Percentiles rank a stretch among this genome's conserved stretches.
Evolutionary conservation across 345 rosid genomes (phyloP).

Genomic region (Gossypium herbaceum): DNA sequence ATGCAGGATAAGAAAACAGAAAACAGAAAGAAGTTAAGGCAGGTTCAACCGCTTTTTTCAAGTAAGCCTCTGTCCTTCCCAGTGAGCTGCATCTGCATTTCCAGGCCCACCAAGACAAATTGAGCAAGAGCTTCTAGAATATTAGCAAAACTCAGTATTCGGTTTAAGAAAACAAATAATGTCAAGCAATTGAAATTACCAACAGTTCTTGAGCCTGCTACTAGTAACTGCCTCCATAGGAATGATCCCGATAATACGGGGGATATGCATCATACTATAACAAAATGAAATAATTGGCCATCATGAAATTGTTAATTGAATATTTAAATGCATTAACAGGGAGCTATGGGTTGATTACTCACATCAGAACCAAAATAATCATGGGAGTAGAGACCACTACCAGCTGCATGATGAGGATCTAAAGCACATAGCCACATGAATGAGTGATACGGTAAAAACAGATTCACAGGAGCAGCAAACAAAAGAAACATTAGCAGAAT

Average conservation of each 20-base stretch:
- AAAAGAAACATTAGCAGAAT: slow-evolving; percentile 2
- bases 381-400: slow-evolving; percentile 33
- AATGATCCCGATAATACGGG: slow-evolving; percentile 34
- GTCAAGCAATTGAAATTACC: slow-evolving; percentile 27
- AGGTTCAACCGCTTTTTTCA: slow-evolving; percentile 19
- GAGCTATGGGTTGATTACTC: slow-evolving; percentile 27
- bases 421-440: slow-evolving; percentile 23
- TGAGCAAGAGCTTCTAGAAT: neutral
- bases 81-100: slow-evolving; percentile 25
- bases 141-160: neutral
- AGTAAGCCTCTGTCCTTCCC: slow-evolving; percentile 33
- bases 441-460: slow-evolving; percentile 12
- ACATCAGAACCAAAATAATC: slow-evolving; percentile 49
- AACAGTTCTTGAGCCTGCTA: slow-evolving; percentile 23
- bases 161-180: neutral
- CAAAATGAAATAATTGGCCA: slow-evolving; percentile 13
- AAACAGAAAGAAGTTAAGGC: neutral
- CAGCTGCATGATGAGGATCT: slow-evolving; percentile 40
- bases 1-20: slow-evolving; percentile 9
- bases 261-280: slow-evolving; percentile 43
- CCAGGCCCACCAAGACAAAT: slow-evolving; percentile 18
- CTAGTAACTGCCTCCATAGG: slow-evolving; percentile 46
- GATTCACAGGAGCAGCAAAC: neutral
- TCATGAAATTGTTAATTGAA: slow-evolving; percentile 7
- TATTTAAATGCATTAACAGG: neutral